Percentiles rank a stretch among this genome's conserved stretches.
These are phyloP conservation scores for Termitomyces heimii DNA, from an alignment of 768 basidiomycete genomes.

Conservation along the genomic window DNA sequence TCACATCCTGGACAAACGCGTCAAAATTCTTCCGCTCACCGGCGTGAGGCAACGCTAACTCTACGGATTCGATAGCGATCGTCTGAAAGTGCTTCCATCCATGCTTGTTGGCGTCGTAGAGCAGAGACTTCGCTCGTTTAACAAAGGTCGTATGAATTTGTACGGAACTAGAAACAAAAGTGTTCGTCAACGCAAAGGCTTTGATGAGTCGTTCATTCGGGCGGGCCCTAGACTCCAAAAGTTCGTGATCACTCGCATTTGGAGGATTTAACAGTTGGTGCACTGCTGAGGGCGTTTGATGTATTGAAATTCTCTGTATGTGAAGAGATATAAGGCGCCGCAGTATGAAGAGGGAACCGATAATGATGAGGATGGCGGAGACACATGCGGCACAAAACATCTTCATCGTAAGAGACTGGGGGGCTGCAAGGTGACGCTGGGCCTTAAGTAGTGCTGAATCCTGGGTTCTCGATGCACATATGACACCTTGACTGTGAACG, in stretches of 20 bases:
- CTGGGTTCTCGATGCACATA: background rate
- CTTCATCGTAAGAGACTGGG: background rate
- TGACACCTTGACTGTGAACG: background rate
- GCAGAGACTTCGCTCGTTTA: slow-evolving; percentile 19
- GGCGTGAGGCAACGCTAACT: slow-evolving; percentile 14
- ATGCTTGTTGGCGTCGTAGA: slow-evolving; percentile 18
- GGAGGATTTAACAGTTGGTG: slow-evolving; percentile 9
- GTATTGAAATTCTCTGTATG: background rate
- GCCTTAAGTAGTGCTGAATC: background rate
- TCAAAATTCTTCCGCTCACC: slow-evolving; percentile 24
- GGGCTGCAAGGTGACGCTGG: background rate
- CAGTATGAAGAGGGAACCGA: background rate
- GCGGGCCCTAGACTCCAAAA: slow-evolving; percentile 25
- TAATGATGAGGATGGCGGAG: background rate
- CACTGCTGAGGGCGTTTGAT: background rate
- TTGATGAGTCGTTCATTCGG: slow-evolving; percentile 29
- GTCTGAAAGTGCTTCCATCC: slow-evolving; percentile 30
- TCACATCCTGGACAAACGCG: slow-evolving; percentile 36
- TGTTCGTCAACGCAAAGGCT: slow-evolving; percentile 36
- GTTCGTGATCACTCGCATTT: slow-evolving; percentile 1
- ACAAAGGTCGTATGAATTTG: slow-evolving; percentile 30
- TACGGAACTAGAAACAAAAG: slow-evolving; percentile 40
- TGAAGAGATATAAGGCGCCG: background rate
- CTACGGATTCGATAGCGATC: slow-evolving; percentile 24
- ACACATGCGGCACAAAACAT: background rate